Conservation (phyloP, 495 filamentous ascomycete genomes). For the Hyaloscypha hepaticicola region DNA sequence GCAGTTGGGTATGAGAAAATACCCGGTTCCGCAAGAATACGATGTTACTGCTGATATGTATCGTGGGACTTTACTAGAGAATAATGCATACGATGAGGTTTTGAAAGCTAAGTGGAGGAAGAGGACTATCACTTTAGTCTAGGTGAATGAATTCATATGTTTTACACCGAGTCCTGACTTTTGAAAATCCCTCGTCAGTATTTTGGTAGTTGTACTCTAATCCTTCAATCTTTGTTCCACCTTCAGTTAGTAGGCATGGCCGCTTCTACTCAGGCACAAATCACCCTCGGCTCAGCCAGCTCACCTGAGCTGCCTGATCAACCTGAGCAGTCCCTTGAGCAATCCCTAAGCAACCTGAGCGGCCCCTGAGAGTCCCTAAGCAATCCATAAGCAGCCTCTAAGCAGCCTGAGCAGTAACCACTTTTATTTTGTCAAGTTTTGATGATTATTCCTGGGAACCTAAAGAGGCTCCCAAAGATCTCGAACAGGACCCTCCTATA, state of each 20-base stretch:
- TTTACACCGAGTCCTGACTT: not conserved
- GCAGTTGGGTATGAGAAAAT: conserved; percentile 14
- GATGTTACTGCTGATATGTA: conserved; percentile 13
- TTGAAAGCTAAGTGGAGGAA: conserved; percentile 16
- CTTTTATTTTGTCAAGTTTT: not conserved
- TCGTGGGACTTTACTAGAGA: conserved; percentile 11
- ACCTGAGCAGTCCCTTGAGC: no score
- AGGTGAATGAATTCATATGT: not conserved
- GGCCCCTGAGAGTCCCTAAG: no score
- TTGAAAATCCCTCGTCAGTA: not conserved
- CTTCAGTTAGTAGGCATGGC: no score
- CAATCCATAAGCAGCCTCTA: no score
- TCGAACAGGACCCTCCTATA: not conserved
- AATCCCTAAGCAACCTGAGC: no score
- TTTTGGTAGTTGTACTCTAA: no score
- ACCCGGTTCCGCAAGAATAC: conserved; percentile 13
- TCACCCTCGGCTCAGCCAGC: no score
- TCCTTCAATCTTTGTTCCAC: no score
- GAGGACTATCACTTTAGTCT: conserved; percentile 3
- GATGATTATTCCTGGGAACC: not conserved
- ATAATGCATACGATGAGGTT: conserved; percentile 21
- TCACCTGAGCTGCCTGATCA: no score
- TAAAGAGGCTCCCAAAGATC: not conserved
- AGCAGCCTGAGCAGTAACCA: not conserved
- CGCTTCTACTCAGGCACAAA: no score